phyloP scores from a whole-genome alignment of 768 basidiomycete genomes.

The Melanogaster broomeanus region DNA sequence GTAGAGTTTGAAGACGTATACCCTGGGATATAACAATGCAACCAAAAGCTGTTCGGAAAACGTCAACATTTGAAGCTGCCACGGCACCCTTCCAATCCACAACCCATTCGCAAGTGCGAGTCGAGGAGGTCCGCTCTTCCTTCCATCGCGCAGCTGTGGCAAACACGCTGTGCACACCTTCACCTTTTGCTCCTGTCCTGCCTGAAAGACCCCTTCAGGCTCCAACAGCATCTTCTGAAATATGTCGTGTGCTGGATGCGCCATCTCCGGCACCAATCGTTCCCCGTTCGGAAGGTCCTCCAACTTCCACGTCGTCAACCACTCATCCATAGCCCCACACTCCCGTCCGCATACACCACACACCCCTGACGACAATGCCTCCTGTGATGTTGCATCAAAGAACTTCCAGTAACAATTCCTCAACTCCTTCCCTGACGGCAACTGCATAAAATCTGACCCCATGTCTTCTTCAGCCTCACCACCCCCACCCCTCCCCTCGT shows the following conservation, averaged over 20 bases:
- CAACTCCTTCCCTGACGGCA: not conserved
- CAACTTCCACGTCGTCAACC: not conserved
- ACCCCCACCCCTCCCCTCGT: too few relatives aligned
- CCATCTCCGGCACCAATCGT: not conserved
- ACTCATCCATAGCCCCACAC: not conserved
- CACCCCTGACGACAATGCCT: not conserved
- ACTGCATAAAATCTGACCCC: not conserved
- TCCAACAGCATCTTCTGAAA: not conserved
- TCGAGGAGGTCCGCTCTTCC: constrained; percentile 1
- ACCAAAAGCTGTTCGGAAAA: constrained; percentile 39
- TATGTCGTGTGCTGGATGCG: not conserved
- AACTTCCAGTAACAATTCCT: not conserved
- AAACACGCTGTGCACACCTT: not conserved
- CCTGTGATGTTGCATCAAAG: not conserved
- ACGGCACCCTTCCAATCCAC: constrained; percentile 40
- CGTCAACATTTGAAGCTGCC: constrained; percentile 25
- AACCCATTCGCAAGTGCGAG: constrained; percentile 38
- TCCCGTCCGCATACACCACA: not conserved
- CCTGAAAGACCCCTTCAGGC: not conserved
- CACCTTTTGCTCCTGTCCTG: not conserved
- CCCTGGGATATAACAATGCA: constrained; percentile 29
- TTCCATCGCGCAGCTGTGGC: not conserved
- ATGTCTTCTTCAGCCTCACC: too few relatives aligned
- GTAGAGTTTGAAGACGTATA: constrained; percentile 39
- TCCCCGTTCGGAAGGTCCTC: not conserved